Base-by-base conservation (phyloP, 768 basidiomycete genomes). In the Suillus variegatus region DNA sequence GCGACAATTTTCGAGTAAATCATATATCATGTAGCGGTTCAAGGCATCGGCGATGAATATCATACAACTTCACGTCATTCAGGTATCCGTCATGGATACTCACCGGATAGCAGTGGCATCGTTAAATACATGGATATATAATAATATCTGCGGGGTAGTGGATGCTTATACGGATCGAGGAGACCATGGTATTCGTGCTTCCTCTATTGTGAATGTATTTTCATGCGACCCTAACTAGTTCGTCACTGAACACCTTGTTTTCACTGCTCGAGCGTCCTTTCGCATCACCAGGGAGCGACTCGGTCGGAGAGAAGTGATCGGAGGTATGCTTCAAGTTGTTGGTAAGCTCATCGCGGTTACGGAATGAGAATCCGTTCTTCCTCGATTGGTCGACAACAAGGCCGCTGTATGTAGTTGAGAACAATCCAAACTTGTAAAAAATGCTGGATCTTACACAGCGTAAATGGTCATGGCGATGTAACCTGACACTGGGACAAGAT, bases 401-500 rank as follows among this genome's bases (percentile, higher is more conserved):
- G 14, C 87, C 85, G 18, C 86, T 87, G 71, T 41, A 66, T 20
- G 20, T 41, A 28, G 25, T 18, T 60, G 6, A 41, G 41, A 13
- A 60, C 25, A 20, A 20, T 28, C 10, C 41, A 44, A 60, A 7
- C 1, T 25, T 41, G 16, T 16, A 41, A 41, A 41, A 41, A 6
- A 12, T 20, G 12, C 7, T 7, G 18, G 25, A 13, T 32, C 58
- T 60, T 43, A 60, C 58, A 12, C 6, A 3, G 58, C 58, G 65
- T 88, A 89, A 44, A 84, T 67, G 46, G 79, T 76, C 87, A 89
- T 87, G 22, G 80, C 84, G 28, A 82, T 70, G 69, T 87, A 89
- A 10, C 88, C 88, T 18, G 84, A 77, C 72, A 86, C 78, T 0
- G 88, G 85, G 6, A 89, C 85, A 49, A 88, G 79, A 70, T 89